Percentiles rank a stretch among this genome's conserved stretches.
Evolutionary conservation across 1,284 basidiomycete species (phyloP).

Genomic region (Sphagnurus paluster): DNA sequence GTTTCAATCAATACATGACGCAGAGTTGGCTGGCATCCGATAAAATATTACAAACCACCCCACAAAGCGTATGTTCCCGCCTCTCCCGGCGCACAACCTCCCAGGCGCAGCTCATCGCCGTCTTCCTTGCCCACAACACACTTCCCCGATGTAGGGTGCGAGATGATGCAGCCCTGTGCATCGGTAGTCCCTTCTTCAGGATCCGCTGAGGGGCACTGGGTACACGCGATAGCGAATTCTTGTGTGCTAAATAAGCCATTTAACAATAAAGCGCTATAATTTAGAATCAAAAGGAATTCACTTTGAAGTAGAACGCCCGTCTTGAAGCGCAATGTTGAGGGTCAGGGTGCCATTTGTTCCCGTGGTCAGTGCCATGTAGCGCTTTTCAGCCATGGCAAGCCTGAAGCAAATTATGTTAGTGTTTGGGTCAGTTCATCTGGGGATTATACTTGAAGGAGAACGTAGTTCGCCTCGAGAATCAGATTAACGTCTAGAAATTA

Average conservation of each 20-base stretch:
- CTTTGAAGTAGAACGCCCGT: neutral
- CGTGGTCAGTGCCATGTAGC: constrained; percentile 13
- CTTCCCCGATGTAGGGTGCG: constrained; percentile 13
- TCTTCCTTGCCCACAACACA: constrained; percentile 9
- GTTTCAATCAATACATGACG: no score
- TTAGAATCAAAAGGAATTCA: neutral
- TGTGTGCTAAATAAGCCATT: constrained; percentile 13
- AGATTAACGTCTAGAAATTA: neutral
- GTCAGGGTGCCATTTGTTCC: constrained; percentile 13
- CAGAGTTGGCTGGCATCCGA: neutral
- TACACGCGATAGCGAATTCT: constrained; percentile 17
- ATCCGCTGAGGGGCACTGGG: constrained; percentile 6
- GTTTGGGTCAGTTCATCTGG: neutral
- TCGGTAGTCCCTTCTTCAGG: neutral
- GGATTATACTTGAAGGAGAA: neutral
- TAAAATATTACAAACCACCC: neutral
- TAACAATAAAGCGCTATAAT: no score
- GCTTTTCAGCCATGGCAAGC: constrained; percentile 13
- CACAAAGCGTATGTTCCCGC: constrained; percentile 11
- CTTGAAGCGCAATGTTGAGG: constrained; percentile 6
- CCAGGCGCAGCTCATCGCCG: constrained; percentile 7
- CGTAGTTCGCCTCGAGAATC: neutral
- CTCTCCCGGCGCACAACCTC: constrained; percentile 1
- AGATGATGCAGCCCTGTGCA: constrained; percentile 11
- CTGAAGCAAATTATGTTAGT: constrained; percentile 4